These are phyloP conservation scores for Lachnellula subtilissima DNA, from an alignment of 2,329 filamentous ascomycete species.

Conservation along the genomic window DNA sequence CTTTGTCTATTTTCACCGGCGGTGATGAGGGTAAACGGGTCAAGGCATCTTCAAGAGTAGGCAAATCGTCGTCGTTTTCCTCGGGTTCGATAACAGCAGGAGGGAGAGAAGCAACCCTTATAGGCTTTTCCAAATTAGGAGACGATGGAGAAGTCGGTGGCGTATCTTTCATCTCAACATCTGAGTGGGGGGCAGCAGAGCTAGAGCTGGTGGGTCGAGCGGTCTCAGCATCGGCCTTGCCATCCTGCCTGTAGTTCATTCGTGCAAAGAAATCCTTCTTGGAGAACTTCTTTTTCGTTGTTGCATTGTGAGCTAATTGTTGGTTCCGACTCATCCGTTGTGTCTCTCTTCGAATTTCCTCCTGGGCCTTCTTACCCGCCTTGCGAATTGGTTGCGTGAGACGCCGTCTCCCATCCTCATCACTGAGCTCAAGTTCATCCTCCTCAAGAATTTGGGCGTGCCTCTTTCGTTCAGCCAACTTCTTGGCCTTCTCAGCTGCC, in stretches of 20 bases:
- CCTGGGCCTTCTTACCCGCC: conserved; percentile 88
- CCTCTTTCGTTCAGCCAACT: conserved; percentile 36
- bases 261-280: conserved; percentile 77
- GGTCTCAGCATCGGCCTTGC: conserved; percentile 31
- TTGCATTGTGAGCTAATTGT: conserved; percentile 85
- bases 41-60: conserved; percentile 16
- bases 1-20: conserved; percentile 9
- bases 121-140: conserved; percentile 29
- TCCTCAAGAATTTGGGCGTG: conserved; percentile 47
- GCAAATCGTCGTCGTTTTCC: conserved; percentile 12
- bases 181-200: conserved; percentile 40
- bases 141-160: conserved; percentile 66
- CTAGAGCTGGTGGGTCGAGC: conserved; percentile 51
- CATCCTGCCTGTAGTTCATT: conserved; percentile 64
- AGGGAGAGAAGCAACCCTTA: not conserved
- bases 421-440: conserved; percentile 53
- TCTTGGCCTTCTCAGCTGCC: conserved; percentile 38
- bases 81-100: not conserved
- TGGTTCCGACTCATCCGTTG: conserved; percentile 86
- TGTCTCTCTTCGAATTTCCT: conserved; percentile 93
- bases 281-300: conserved; percentile 85
- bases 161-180: conserved; percentile 53
- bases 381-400: conserved; percentile 75
- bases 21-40: conserved; percentile 13
- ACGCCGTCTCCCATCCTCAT: conserved; percentile 58